Conservation (phyloP, 139 green algal species). For the Mesotaenium endlicherianum region DNA sequence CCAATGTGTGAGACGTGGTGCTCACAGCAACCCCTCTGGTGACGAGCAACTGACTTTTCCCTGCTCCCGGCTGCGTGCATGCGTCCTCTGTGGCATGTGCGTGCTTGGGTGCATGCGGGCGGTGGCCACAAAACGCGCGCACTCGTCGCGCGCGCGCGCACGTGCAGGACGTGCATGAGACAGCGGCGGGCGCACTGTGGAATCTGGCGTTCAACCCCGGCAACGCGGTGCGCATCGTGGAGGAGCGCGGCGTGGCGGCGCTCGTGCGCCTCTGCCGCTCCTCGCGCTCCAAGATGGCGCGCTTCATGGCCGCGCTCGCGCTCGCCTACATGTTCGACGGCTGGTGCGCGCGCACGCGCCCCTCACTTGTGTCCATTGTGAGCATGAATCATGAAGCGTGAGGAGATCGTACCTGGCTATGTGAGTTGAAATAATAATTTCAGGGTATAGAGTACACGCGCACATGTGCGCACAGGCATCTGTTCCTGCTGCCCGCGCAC, state of each 20-base stretch:
- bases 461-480: not conserved
- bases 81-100: no score
- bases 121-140: no score
- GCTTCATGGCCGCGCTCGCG: conserved; percentile 38
- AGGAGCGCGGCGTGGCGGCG: conserved; percentile 3
- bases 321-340: conserved; percentile 41
- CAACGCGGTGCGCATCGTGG: conserved; percentile 21
- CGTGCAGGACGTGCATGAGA: conserved; percentile 40
- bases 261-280: conserved; percentile 1
- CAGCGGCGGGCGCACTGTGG: conserved; percentile 32
- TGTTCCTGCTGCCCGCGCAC: no score
- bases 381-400: not conserved
- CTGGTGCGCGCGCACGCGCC: not conserved
- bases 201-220: conserved; percentile 36
- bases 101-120: not conserved
- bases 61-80: no score
- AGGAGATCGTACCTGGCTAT: not conserved
- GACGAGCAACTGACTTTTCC: no score
- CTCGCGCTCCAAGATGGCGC: conserved; percentile 23
- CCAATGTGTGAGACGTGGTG: no score
- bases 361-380: not conserved
- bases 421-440: not conserved
- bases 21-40: no score
- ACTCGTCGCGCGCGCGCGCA: no score
- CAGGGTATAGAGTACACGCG: not conserved